Conservation (phyloP, 257 asterid genomes). For the Solanum megistacrolobum region DNA sequence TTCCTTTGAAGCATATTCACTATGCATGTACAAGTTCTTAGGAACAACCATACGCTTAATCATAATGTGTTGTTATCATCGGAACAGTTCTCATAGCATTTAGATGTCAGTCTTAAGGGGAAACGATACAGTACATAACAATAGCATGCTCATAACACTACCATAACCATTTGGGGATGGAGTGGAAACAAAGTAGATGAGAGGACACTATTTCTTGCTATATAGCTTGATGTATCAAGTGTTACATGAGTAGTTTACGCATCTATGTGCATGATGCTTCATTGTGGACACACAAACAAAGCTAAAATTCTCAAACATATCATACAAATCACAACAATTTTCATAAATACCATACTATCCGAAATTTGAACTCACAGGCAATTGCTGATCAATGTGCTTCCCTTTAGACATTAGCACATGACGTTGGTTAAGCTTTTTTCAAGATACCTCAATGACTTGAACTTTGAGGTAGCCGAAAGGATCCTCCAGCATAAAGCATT, state of each 20-base stretch:
- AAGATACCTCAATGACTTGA: conserved; percentile 18
- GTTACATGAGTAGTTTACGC: background rate
- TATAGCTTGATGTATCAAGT: background rate
- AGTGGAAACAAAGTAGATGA: background rate
- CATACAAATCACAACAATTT: background rate
- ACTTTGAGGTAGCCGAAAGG: conserved; percentile 40
- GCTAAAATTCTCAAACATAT: background rate
- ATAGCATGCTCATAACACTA: background rate
- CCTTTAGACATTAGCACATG: background rate
- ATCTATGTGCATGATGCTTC: background rate
- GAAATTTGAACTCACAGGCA: background rate
- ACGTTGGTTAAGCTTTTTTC: background rate
- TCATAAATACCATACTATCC: background rate
- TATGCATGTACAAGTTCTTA: background rate
- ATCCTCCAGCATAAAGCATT: conserved; percentile 66
- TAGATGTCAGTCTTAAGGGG: background rate
- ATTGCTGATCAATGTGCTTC: background rate
- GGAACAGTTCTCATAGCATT: background rate
- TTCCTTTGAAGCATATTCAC: background rate
- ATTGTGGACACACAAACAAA: background rate
- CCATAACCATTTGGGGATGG: background rate
- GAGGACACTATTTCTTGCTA: background rate
- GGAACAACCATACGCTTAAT: background rate
- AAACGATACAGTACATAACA: background rate
- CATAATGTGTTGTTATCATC: background rate